Conservation (phyloP, 345 rosid species). For the Brassica carinata region DNA sequence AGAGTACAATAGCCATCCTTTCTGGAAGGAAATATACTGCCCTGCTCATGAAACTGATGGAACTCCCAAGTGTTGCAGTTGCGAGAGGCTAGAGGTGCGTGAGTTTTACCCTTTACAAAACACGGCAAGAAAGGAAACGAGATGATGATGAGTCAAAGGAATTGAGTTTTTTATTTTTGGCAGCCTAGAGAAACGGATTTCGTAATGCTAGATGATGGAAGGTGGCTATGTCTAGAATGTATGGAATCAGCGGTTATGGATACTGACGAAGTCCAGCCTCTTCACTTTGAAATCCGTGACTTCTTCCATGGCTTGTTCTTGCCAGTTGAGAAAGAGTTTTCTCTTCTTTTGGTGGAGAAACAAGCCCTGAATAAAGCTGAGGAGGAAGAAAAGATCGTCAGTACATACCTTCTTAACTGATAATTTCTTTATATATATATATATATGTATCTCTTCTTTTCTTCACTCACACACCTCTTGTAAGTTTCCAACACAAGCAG, state of each 20-base stretch:
- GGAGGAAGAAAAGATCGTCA: background rate
- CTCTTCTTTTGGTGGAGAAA: conserved; percentile 54
- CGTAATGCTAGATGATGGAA: conserved; percentile 64
- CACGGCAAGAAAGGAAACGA: background rate
- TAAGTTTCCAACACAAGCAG: background rate
- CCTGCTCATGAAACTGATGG: conserved; percentile 70
- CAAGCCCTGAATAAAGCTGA: background rate
- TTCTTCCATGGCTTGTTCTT: conserved; percentile 82
- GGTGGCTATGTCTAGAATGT: conserved; percentile 80
- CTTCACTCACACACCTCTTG: background rate
- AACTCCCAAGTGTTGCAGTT: conserved; percentile 62
- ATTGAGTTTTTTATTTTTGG: background rate
- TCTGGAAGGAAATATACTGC: conserved; percentile 71
- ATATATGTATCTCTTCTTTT: background rate
- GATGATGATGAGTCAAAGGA: background rate
- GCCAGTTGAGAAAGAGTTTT: conserved; percentile 42
- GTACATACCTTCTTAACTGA: background rate
- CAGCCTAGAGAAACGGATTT: conserved; percentile 56
- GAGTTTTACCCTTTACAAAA: conserved; percentile 12
- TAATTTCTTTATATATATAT: background rate
- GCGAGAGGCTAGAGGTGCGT: conserved; percentile 32
- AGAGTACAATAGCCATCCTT: conserved; percentile 43
- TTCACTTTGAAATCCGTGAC: conserved; percentile 85
- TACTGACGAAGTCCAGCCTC: conserved; percentile 71
- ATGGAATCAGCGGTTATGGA: conserved; percentile 89